phyloP scores from a whole-genome alignment of 208 protist genomes.

The Trypanosoma avium region DNA sequence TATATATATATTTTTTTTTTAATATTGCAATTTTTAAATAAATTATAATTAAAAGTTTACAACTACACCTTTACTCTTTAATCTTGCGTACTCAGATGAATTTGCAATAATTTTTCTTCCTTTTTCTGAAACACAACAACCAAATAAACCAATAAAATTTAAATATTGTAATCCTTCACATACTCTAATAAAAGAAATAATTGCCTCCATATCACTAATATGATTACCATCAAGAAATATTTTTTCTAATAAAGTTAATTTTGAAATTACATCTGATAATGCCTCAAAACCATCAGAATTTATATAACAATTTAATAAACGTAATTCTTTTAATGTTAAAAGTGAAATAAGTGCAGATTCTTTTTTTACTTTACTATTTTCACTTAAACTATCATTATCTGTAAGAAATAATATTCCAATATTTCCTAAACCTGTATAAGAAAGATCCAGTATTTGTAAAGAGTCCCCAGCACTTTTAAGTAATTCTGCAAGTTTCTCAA shows the following conservation, averaged over 20 bases:
- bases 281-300: conserved; percentile 57
- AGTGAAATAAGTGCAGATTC: conserved; percentile 44
- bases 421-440: conserved; percentile 66
- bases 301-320: conserved; percentile 50
- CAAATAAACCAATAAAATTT: conserved; percentile 21
- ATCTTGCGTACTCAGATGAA: conserved; percentile 7
- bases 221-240: conserved; percentile 60
- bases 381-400: conserved; percentile 58
- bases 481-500: conserved; percentile 47
- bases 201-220: neutral
- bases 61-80: conserved; percentile 14
- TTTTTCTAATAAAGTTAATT: conserved; percentile 34
- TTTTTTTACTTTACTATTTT: neutral
- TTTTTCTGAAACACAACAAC: conserved; percentile 6
- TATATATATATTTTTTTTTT: conserved; percentile 15
- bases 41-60: conserved; percentile 16
- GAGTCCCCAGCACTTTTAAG: conserved; percentile 27
- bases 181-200: conserved; percentile 11
- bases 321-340: conserved; percentile 36
- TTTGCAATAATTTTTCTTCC: neutral
- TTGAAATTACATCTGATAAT: conserved; percentile 44
- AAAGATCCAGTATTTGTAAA: conserved; percentile 56
- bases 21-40: neutral
- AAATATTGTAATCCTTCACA: conserved; percentile 7
- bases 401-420: conserved; percentile 65